These are phyloP conservation scores for Eucalyptus tenuipes DNA, from an alignment of 345 rosid genomes.

Conservation along the genomic window DNA sequence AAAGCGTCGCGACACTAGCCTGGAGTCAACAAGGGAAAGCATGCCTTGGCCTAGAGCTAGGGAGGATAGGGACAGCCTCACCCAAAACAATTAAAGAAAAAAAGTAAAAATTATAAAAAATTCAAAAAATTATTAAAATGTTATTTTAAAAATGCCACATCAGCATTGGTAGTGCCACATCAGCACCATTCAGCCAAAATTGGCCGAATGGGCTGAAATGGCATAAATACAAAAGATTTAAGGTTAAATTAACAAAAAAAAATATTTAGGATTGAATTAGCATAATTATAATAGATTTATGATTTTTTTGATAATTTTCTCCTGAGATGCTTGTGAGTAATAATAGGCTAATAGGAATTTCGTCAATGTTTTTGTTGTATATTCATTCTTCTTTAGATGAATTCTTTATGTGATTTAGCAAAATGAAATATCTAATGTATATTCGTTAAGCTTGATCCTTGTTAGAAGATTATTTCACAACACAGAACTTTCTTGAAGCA, in stretches of 20 bases:
- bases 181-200: too few relatives aligned
- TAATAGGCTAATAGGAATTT: neutral
- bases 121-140: too few relatives aligned
- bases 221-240: too few relatives aligned
- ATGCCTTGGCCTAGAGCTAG: rapidly evolving
- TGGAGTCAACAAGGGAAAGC: too few relatives aligned
- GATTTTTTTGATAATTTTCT: too few relatives aligned
- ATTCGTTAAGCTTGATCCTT: neutral
- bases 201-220: rapidly evolving
- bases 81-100: too few relatives aligned
- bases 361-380: neutral
- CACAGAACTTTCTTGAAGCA: neutral
- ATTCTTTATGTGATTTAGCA: neutral
- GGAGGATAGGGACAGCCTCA: rapidly evolving
- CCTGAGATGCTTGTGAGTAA: neutral
- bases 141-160: too few relatives aligned
- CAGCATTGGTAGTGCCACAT: rapidly evolving
- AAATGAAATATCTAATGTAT: neutral
- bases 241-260: too few relatives aligned
- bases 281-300: too few relatives aligned
- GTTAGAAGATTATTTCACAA: neutral
- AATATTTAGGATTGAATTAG: rapidly evolving
- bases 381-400: neutral
- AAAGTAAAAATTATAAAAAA: too few relatives aligned
- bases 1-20: too few relatives aligned